Evolutionary conservation across 129 eudicot genomes (phyloP).

Genomic region (Lactuca saligna): DNA sequence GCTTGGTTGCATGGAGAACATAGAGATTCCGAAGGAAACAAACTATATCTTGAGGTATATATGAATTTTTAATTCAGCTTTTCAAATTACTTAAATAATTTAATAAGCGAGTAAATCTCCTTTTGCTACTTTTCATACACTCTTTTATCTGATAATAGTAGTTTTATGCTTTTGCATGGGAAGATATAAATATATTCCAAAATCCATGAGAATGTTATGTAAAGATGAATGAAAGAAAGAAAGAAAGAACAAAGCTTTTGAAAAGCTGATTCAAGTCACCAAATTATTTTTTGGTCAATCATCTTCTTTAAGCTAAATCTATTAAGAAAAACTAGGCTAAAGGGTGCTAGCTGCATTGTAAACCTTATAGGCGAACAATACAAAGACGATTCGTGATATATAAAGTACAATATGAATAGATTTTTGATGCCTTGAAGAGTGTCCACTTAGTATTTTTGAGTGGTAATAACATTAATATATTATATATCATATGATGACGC

Average conservation of each 20-base stretch:
- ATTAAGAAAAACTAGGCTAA: not conserved
- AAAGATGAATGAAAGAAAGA: conserved; percentile 48
- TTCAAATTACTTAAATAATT: conserved; percentile 5
- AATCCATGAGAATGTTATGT: conserved; percentile 35
- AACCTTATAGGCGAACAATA: not conserved
- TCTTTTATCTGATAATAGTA: conserved; percentile 31
- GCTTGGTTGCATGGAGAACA: conserved; percentile 89
- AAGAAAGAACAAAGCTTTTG: conserved; percentile 48
- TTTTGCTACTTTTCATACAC: conserved; percentile 38
- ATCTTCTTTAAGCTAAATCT: conserved; percentile 35
- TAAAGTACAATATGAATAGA: not conserved
- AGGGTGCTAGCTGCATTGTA: not conserved
- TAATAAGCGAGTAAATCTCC: conserved; percentile 28
- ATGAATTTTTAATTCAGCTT: conserved; percentile 9
- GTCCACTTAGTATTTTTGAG: not conserved
- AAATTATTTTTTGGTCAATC: conserved; percentile 42
- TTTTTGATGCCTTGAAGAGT: not conserved
- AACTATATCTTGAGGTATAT: conserved; percentile 74
- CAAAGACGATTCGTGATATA: conserved; percentile 4
- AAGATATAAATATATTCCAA: conserved; percentile 35
- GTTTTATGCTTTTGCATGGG: conserved; percentile 49
- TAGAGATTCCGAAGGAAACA: conserved; percentile 55
- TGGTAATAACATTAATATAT: not conserved
- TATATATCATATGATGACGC: not conserved
- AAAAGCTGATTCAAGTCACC: conserved; percentile 52